A percentile compares a stretch with the other conserved stretches of the same genome.
Conservation (phyloP, 202 grass and related monocot species). For the Schoenoplectus tabernaemontani region DNA sequence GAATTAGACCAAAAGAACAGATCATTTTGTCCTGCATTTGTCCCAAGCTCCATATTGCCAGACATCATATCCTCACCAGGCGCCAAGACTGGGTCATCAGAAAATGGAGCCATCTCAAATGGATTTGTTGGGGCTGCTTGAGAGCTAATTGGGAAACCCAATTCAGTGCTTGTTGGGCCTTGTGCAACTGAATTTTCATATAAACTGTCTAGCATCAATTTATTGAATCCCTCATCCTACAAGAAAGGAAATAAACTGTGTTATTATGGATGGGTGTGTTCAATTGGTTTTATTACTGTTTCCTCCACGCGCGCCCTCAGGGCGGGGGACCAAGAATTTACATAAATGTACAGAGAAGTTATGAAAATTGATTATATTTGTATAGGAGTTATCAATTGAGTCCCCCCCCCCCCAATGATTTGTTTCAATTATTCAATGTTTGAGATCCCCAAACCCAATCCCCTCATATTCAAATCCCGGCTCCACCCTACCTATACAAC, state of each 20-base stretch:
- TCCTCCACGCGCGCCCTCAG: no score
- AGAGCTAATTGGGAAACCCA: conserved; percentile 4
- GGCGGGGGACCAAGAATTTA: no score
- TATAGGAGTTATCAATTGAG: no score
- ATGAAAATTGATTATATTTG: no score
- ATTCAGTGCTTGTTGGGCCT: neutral
- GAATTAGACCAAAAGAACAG: neutral
- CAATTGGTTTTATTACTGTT: neutral
- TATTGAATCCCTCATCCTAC: conserved; percentile 27
- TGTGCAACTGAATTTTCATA: conserved; percentile 29
- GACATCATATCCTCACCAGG: neutral
- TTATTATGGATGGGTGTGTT: neutral
- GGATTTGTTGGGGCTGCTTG: conserved; percentile 20
- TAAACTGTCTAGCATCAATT: conserved; percentile 29
- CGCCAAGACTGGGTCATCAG: neutral
- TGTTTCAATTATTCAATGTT: no score
- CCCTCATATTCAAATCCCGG: no score
- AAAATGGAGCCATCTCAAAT: conserved; percentile 11
- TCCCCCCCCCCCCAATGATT: no score
- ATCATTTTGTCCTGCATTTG: neutral
- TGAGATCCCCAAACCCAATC: no score
- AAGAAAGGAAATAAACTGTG: neutral
- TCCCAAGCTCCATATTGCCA: neutral
- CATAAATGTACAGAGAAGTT: no score
- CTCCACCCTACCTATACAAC: no score